These are phyloP conservation scores for Pseudozyma hubeiensis DNA, from an alignment of 1,284 basidiomycete genomes.

Conservation along the genomic window DNA sequence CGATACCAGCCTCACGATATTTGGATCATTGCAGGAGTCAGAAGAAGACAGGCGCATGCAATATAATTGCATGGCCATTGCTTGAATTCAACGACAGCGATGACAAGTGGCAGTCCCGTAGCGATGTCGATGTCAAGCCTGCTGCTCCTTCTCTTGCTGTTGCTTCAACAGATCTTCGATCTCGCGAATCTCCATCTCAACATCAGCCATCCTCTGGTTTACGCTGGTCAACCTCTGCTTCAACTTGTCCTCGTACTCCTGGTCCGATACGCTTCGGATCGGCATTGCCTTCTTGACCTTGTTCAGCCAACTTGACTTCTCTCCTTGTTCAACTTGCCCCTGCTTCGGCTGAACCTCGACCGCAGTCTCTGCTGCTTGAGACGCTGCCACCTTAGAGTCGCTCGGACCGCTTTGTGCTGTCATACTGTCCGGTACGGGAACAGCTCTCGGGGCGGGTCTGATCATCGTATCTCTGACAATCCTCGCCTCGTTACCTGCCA, in stretches of 20 bases:
- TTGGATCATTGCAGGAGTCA: too few species aligned
- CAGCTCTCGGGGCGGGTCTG: constrained; percentile 5
- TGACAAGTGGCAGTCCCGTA: too few species aligned
- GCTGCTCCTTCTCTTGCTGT: constrained; percentile 1
- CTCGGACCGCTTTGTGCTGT: background rate
- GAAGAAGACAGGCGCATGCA: too few species aligned
- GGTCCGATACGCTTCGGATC: constrained; percentile 46
- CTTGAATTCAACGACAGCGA: too few species aligned
- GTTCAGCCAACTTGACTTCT: constrained; percentile 14
- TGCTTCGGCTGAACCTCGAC: constrained; percentile 10
- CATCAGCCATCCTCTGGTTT: constrained; percentile 40
- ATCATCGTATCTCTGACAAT: constrained; percentile 28
- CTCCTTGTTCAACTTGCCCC: background rate
- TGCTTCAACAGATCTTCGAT: constrained; percentile 30
- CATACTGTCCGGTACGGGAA: constrained; percentile 1
- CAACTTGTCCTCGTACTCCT: constrained; percentile 52
- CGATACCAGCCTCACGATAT: too few species aligned
- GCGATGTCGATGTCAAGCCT: background rate
- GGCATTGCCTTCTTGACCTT: constrained; percentile 36
- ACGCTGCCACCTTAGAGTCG: constrained; percentile 10
- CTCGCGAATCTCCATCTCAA: constrained; percentile 40
- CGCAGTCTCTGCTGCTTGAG: constrained; percentile 12
- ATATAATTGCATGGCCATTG: too few species aligned
- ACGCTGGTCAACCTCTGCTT: constrained; percentile 29
- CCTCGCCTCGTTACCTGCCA: constrained; percentile 45